phyloP scores from a whole-genome alignment of 1,284 basidiomycete species.

The Pseudozyma thailandica region DNA sequence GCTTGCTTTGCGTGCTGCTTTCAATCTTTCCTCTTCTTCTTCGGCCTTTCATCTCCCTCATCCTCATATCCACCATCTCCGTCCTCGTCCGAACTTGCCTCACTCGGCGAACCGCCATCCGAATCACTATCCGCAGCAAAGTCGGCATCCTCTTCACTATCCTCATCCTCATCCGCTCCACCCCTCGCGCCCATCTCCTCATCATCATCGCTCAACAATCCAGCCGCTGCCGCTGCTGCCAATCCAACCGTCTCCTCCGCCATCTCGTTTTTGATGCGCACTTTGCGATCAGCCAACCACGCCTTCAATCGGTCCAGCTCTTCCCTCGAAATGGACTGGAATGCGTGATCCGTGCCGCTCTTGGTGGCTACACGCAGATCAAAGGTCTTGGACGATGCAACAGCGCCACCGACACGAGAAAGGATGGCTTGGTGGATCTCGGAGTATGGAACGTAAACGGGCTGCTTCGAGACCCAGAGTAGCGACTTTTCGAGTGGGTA shows the following conservation, averaged over 20 bases:
- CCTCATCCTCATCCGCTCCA: conserved; percentile 70
- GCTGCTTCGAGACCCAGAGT: conserved; percentile 97
- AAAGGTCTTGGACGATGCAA: conserved; percentile 90
- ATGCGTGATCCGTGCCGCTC: conserved; percentile 74
- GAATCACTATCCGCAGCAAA: conserved; percentile 75
- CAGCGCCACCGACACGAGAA: conserved; percentile 89
- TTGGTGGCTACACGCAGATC: conserved; percentile 91
- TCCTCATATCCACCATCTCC: conserved; percentile 45
- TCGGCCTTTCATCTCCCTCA: conserved; percentile 43
- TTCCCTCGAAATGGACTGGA: conserved; percentile 94
- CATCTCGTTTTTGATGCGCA: conserved; percentile 96
- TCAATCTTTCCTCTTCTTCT: conserved; percentile 60
- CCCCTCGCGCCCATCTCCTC: conserved; percentile 72
- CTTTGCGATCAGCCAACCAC: conserved; percentile 89
- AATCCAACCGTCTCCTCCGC: conserved; percentile 75
- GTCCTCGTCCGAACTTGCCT: conserved; percentile 73
- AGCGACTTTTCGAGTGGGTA: conserved; percentile 98
- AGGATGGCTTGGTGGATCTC: conserved; percentile 93
- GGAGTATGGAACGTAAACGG: conserved; percentile 87
- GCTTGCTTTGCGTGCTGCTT: not conserved
- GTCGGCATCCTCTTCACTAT: conserved; percentile 78
- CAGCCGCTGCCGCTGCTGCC: conserved; percentile 74
- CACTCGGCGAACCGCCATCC: conserved; percentile 60
- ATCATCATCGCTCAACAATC: conserved; percentile 78
- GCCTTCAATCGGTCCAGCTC: conserved; percentile 87